Evolutionary conservation across 305 asterid genomes (phyloP).

Genomic region (Plantago coronopus): DNA sequence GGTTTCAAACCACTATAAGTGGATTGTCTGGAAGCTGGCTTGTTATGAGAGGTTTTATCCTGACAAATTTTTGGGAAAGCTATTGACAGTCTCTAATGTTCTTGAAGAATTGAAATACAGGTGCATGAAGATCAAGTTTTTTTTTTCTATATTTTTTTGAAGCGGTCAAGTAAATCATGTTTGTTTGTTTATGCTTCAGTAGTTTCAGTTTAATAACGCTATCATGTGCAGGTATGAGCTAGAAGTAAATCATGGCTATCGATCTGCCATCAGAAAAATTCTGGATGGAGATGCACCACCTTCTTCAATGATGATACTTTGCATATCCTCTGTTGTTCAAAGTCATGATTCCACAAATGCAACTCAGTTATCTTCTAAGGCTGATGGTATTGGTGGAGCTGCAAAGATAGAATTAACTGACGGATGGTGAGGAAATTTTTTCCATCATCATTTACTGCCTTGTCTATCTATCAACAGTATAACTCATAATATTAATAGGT

Average conservation of each 20-base stretch:
- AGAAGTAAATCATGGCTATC: conserved; percentile 86
- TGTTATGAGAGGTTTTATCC: conserved; percentile 85
- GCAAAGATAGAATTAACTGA: conserved; percentile 77
- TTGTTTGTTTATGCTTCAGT: conserved; percentile 17
- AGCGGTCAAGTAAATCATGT: too few relatives aligned
- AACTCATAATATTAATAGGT: conserved; percentile 50
- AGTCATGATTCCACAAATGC: conserved; percentile 28
- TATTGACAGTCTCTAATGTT: conserved; percentile 65
- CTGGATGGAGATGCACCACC: conserved; percentile 84
- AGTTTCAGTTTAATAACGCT: conserved; percentile 23
- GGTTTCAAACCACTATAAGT: conserved; percentile 86
- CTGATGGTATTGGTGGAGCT: conserved; percentile 30
- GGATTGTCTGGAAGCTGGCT: conserved; percentile 95
- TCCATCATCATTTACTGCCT: conserved; percentile 18
- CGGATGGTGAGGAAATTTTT: conserved; percentile 72
- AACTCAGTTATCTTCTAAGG: conserved; percentile 37
- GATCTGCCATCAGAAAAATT: conserved; percentile 78
- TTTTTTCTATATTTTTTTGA: too few relatives aligned
- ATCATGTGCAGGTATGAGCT: conserved; percentile 67
- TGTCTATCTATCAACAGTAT: conserved; percentile 23
- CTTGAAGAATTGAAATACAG: conserved; percentile 85
- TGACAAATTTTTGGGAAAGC: conserved; percentile 57
- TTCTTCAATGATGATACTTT: conserved; percentile 81
- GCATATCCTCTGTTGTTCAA: conserved; percentile 64
- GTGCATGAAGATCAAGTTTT: conserved; percentile 34